Evolutionary conservation across 2,329 filamentous ascomycete species (phyloP), one percentile per base, ranked within the genome.

Genomic region (Alternaria triticimaculans): DNA sequence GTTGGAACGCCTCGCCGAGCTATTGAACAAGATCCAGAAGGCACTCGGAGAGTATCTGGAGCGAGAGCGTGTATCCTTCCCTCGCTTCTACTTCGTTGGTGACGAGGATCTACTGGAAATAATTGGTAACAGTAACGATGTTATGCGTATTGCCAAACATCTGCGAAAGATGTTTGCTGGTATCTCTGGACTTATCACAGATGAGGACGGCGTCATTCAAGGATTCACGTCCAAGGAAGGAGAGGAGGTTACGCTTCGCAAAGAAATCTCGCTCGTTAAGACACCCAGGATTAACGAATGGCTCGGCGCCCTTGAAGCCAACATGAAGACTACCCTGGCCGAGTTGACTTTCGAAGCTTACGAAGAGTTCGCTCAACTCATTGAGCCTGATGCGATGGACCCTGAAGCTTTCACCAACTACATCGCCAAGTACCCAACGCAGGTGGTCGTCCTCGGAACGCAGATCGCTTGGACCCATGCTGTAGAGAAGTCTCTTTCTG

Each of bases 151-250:
- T 70, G 93, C 96, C 44, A 99, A 99, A 80, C 96, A 99, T 83
- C 94, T 99, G 85, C 95, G 97, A 80, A 99, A 99, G 85, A 99
- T 99, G 96, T 99, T 99, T 84, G 96, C 96, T 67, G 96, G 96
- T 66, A 86, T 99, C 51, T 95, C 91, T 5, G 96, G 96, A 4
- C 87, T 99, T 37, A 85, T 94, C 45, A 95, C 97, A 85, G 93
- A 97, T 70, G 94, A 98, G 58, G 92, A 97, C 72, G 89, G 90
- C 25, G 89, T 93, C 66, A 98, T 99, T 67, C 90, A 91, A 25
- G 95, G 94, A 7, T 95, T 98, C 74, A 96, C 92, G 3, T 99
- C 96, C 0, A 97, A 97, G 77, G 96, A 99, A 81, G 94, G 91
- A 56, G 96, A 99, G 81, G 87, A 90, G 66, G 93, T 99, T 54